Percentiles rank a stretch among this genome's conserved stretches.
phyloP scores from a whole-genome alignment of 176 grass and related monocot genomes.

The Urochloa ruziziensis region DNA sequence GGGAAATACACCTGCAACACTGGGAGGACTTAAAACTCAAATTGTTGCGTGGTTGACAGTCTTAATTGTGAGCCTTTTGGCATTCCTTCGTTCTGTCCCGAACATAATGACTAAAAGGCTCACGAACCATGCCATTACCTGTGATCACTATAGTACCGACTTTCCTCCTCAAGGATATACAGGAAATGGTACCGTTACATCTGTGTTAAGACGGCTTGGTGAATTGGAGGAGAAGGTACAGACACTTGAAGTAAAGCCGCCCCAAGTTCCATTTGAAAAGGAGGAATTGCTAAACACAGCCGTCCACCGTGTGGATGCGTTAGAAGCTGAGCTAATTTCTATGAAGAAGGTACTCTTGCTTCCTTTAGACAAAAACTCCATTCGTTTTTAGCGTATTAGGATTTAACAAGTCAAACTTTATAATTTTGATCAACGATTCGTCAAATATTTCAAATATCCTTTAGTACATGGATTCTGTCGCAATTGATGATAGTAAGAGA shows the following conservation, averaged over 20 bases:
- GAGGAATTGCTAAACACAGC: slow-evolving; percentile 71
- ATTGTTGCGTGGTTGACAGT: slow-evolving; percentile 48
- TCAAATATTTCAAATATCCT: not conserved
- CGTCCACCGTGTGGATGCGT: slow-evolving; percentile 63
- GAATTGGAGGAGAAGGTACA: slow-evolving; percentile 81
- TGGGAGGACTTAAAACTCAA: slow-evolving; percentile 34
- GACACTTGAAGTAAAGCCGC: slow-evolving; percentile 63
- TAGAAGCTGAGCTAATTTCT: slow-evolving; percentile 93
- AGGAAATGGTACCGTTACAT: slow-evolving; percentile 37
- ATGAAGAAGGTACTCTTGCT: slow-evolving; percentile 73
- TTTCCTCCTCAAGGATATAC: slow-evolving; percentile 30
- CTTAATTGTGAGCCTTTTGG: slow-evolving; percentile 54
- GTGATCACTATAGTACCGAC: slow-evolving; percentile 23
- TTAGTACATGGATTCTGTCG: not conserved
- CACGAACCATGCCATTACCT: slow-evolving; percentile 24
- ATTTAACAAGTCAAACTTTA: not conserved
- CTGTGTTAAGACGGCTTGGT: slow-evolving; percentile 42
- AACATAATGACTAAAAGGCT: slow-evolving; percentile 55
- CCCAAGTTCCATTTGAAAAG: slow-evolving; percentile 80
- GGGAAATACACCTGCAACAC: slow-evolving; percentile 15
- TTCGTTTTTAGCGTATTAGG: not conserved
- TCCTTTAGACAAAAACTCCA: not conserved
- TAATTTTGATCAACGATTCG: not conserved
- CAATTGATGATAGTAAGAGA: not conserved
- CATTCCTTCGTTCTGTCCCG: slow-evolving; percentile 50